Evolutionary conservation across 345 rosid genomes (phyloP).

Genomic region (Ceriops zippeliana): DNA sequence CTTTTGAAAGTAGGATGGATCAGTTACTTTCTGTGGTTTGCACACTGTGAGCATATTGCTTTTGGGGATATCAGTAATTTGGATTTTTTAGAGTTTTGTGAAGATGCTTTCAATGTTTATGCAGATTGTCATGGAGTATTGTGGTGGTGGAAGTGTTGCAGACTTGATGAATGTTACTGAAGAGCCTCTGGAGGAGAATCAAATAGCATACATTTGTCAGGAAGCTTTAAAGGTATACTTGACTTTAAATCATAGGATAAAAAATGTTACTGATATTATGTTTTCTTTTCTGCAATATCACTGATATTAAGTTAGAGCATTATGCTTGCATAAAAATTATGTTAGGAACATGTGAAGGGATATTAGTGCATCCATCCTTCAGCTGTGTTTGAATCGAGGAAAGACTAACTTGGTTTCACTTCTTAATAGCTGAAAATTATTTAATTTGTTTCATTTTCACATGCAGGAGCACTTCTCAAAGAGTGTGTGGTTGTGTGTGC

Average conservation of each 20-base stretch:
- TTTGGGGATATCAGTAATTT: background rate
- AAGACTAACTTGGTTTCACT: no score
- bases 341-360: no score
- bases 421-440: no score
- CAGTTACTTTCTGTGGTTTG: background rate
- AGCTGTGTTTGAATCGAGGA: no score
- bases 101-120: constrained; percentile 33
- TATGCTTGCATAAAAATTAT: background rate
- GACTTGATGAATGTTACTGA: constrained; percentile 90
- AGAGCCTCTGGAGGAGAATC: constrained; percentile 91
- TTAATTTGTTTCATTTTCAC: background rate
- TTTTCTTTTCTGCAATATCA: no score
- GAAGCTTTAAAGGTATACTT: constrained; percentile 82
- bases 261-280: background rate
- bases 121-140: constrained; percentile 99
- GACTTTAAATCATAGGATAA: constrained; percentile 13
- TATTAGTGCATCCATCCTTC: no score
- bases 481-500: background rate
- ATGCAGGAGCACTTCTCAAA: background rate
- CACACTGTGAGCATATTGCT: background rate
- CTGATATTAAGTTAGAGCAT: background rate
- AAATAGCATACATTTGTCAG: constrained; percentile 89
- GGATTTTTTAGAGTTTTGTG: constrained; percentile 14
- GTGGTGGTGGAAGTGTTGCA: constrained; percentile 99
- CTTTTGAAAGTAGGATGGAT: background rate